phyloP scores from a whole-genome alignment of 495 filamentous ascomycete genomes.

The Elaphomyces granulatus region DNA sequence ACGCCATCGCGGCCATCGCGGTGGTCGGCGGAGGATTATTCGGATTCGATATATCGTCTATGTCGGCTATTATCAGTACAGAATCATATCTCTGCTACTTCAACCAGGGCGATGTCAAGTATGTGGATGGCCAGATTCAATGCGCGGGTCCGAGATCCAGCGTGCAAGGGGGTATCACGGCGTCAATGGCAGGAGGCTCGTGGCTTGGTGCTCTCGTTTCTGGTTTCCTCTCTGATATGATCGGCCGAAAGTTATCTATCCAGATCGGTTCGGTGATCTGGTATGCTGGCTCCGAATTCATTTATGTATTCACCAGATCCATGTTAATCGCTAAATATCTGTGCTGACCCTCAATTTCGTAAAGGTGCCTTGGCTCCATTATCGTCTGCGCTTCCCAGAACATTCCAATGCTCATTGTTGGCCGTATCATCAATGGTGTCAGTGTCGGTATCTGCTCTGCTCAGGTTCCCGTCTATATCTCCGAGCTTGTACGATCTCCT shows the following conservation, averaged over 20 bases:
- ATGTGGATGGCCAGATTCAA: slow-evolving; percentile 14
- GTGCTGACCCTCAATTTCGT: background rate
- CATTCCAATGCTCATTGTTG: slow-evolving; percentile 58
- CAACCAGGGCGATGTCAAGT: slow-evolving; percentile 29
- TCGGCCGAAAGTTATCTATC: slow-evolving; percentile 55
- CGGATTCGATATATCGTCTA: slow-evolving; percentile 71
- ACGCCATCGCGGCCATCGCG: slow-evolving; percentile 58
- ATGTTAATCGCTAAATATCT: background rate
- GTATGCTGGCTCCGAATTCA: slow-evolving; percentile 32
- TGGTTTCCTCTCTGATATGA: slow-evolving; percentile 48
- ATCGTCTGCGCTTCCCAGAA: slow-evolving; percentile 58
- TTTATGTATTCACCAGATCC: background rate
- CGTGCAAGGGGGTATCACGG: slow-evolving; percentile 46
- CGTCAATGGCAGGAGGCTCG: slow-evolving; percentile 61
- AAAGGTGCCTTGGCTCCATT: slow-evolving; percentile 47
- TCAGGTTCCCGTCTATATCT: slow-evolving; percentile 67
- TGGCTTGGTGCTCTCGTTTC: slow-evolving; percentile 58
- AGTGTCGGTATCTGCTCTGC: slow-evolving; percentile 65
- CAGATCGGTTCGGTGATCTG: slow-evolving; percentile 49
- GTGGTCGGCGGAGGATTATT: slow-evolving; percentile 71
- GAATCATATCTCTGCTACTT: slow-evolving; percentile 51
- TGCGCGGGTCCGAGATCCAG: slow-evolving; percentile 36
- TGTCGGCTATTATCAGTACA: slow-evolving; percentile 59
- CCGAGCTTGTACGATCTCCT: slow-evolving; percentile 38
- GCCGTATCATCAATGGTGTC: slow-evolving; percentile 64